These are phyloP conservation scores for Globisporangium parvum DNA, from an alignment of 352 stramenopile species.

Conservation along the genomic window DNA sequence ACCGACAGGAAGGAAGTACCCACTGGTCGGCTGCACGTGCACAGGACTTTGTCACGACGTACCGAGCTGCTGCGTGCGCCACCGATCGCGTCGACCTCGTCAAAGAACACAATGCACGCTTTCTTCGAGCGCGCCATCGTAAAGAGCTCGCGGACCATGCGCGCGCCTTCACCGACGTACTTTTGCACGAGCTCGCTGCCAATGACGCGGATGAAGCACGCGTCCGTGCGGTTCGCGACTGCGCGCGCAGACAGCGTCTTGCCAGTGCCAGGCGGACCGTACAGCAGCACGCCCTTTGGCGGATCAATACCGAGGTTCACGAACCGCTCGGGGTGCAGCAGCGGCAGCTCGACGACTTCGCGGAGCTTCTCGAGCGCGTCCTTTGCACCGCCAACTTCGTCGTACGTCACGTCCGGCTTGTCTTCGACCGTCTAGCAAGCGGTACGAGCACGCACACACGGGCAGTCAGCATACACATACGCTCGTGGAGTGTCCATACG, in stretches of 20 bases:
- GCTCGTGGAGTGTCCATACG: too few species aligned
- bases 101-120: slow-evolving; percentile 98
- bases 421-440: slow-evolving; percentile 98
- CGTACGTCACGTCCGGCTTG: slow-evolving; percentile 99
- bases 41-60: too few species aligned
- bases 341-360: slow-evolving; percentile 97
- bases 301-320: slow-evolving; percentile 98
- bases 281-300: slow-evolving; percentile 98
- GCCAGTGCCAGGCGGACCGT: slow-evolving; percentile 95
- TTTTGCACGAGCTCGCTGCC: slow-evolving; percentile 99
- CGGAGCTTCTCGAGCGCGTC: slow-evolving; percentile 98
- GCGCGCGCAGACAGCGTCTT: slow-evolving; percentile 97
- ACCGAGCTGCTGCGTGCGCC: slow-evolving; percentile 77
- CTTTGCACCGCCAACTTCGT: slow-evolving; percentile 98
- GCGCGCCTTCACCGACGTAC: slow-evolving; percentile 98
- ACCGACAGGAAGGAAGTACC: too few species aligned
- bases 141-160: slow-evolving; percentile 99
- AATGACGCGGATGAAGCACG: slow-evolving; percentile 99
- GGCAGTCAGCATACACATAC: slow-evolving; percentile 1
- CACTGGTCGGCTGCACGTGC: too few species aligned
- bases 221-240: slow-evolving; percentile 98
- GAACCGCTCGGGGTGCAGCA: slow-evolving; percentile 98
- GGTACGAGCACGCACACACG: not conserved
- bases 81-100: slow-evolving; percentile 99
- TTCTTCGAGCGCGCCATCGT: slow-evolving; percentile 99